Base-by-base conservation (phyloP, 2,329 filamentous ascomycete species). In the Elsinoe perseae region DNA sequence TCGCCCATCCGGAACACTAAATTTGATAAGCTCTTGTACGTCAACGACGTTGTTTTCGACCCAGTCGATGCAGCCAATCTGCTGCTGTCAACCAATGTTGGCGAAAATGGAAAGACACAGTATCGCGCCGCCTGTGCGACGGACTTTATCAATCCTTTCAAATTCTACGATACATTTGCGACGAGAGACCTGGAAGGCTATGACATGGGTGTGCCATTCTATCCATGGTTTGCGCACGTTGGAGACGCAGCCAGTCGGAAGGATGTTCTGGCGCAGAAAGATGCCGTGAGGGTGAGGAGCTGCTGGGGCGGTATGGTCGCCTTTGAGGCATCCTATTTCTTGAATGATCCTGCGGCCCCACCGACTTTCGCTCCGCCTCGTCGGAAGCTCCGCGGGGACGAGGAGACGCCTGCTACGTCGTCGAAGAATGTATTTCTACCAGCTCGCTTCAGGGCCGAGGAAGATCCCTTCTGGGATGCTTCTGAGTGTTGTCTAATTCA, bases 231-330 rank as follows among this genome's bases (percentile, higher is more conserved):
- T 68, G 77, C 80, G 3, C 70, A 66, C 44, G 73, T 71, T 1
- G 80, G 80, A 1, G 67, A 77, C 12, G 81, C 73, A 0, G 66
- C 63, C n/a, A 75, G 70, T 71, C 76, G 85, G 43, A 73, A 75
- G 3, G 85, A 86, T 65, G 82, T 89, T 16, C 68, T 87, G 1
- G 72, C 72, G 0, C 79, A 81, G 56, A 77, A 68, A 34, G 81
- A 84, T 61, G 80, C 85, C 0, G 85, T 90, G 1, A 78, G 82
- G 7, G 86, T 89, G 1, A 80, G 79, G 63, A 84, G 83, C 61
- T 90, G 87, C 70, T 90, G 86, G 87, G 84, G 85, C 54, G 87
- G 87, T 20, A 89, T 89, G 80, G 83, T 82, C 2, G 81, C 81
- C 1, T 84, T 84, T 69, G 78, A 84, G 64, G 82, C 80, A 1